Conservation (phyloP, 805 yeast species). For the Spathaspora passalidarum region DNA sequence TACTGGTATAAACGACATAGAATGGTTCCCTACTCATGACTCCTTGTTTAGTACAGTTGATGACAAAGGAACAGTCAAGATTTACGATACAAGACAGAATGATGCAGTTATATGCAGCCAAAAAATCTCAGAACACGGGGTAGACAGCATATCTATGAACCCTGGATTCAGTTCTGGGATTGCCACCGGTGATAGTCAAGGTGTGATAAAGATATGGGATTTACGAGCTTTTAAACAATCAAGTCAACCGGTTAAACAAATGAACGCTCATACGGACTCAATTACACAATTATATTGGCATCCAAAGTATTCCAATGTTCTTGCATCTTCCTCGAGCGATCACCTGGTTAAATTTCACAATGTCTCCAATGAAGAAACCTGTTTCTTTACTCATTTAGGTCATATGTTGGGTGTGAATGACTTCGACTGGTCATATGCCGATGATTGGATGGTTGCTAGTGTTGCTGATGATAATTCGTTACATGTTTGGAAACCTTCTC, state of each 20-base stretch:
- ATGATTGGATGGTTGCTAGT: constrained; percentile 67
- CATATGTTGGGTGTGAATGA: constrained; percentile 88
- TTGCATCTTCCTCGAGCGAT: constrained; percentile 69
- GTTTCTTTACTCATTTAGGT: constrained; percentile 74
- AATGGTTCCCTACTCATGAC: constrained; percentile 65
- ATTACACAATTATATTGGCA: constrained; percentile 76
- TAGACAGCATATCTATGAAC: constrained; percentile 62
- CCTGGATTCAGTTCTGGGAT: constrained; percentile 51
- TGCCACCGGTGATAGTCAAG: constrained; percentile 67
- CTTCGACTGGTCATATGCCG: constrained; percentile 75
- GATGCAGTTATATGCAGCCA: not conserved
- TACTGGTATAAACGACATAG: constrained; percentile 64
- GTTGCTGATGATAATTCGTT: constrained; percentile 83
- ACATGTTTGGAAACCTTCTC: constrained; percentile 80
- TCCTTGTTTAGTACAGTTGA: constrained; percentile 63
- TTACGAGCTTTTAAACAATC: constrained; percentile 35
- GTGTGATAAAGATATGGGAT: constrained; percentile 63
- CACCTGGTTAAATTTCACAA: constrained; percentile 65
- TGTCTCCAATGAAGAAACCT: constrained; percentile 18
- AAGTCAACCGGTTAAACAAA: constrained; percentile 9
- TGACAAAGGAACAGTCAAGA: constrained; percentile 51
- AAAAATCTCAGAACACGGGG: constrained; percentile 26
- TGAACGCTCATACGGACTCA: constrained; percentile 46
- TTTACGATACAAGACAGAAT: constrained; percentile 51
- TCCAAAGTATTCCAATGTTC: constrained; percentile 46